phyloP scores from a whole-genome alignment of 805 yeast species.

The Saturnispora sanitii region DNA sequence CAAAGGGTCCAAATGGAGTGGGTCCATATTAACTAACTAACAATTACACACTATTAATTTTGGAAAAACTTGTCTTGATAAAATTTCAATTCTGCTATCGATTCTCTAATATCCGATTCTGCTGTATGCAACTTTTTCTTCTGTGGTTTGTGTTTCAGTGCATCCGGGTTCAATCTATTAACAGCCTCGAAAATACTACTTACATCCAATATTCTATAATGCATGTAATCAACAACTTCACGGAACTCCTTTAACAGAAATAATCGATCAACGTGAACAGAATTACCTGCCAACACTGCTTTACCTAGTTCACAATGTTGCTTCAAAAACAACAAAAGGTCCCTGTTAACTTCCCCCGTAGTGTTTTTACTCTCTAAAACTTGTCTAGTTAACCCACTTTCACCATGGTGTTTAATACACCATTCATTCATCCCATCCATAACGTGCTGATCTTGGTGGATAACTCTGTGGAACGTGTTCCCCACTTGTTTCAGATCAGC shows the following conservation, averaged over 20 bases:
- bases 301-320: slow-evolving; percentile 41
- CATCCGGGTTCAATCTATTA: slow-evolving; percentile 15
- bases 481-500: slow-evolving; percentile 66
- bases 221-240: slow-evolving; percentile 44
- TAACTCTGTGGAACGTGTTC: slow-evolving; percentile 60
- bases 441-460: slow-evolving; percentile 52
- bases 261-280: slow-evolving; percentile 83
- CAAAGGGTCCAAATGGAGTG: slow-evolving; percentile 26
- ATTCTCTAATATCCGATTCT: slow-evolving; percentile 75
- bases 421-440: slow-evolving; percentile 77
- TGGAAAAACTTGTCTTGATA: slow-evolving; percentile 32
- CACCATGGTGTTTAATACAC: slow-evolving; percentile 78
- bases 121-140: slow-evolving; percentile 81
- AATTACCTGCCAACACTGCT: slow-evolving; percentile 83
- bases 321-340: slow-evolving; percentile 51
- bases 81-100: slow-evolving; percentile 76
- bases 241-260: slow-evolving; percentile 85
- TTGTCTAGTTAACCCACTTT: slow-evolving; percentile 65
- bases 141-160: slow-evolving; percentile 41
- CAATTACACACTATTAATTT: background rate
- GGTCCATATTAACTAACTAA: slow-evolving; percentile 5
- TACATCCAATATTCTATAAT: slow-evolving; percentile 82
- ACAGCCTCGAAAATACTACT: slow-evolving; percentile 78
- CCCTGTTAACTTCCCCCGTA: slow-evolving; percentile 50
- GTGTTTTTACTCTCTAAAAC: slow-evolving; percentile 50